These are phyloP conservation scores for Chrysoporthe cubensis DNA, from an alignment of 2,329 filamentous ascomycete genomes.

Conservation along the genomic window DNA sequence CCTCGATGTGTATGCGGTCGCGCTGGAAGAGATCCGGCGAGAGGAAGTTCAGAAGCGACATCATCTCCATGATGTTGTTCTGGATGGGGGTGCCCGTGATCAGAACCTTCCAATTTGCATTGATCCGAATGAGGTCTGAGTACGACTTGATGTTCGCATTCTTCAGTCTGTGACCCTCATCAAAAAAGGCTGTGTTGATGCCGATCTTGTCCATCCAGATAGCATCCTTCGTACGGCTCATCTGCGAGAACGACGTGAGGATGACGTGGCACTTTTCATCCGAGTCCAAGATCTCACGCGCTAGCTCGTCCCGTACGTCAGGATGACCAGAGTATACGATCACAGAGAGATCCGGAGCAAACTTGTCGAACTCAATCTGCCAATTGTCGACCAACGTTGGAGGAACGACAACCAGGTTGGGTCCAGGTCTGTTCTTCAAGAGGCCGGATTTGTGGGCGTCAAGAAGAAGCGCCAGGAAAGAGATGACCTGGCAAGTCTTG, in stretches of 20 bases:
- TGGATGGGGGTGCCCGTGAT: slow-evolving; percentile 90
- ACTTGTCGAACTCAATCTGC: slow-evolving; percentile 86
- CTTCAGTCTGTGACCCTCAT: slow-evolving; percentile 93
- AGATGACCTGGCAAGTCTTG: slow-evolving; percentile 96
- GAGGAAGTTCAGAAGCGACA: slow-evolving; percentile 90
- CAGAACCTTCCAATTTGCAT: slow-evolving; percentile 81
- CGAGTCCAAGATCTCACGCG: slow-evolving; percentile 48
- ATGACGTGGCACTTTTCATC: slow-evolving; percentile 31
- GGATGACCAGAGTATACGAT: slow-evolving; percentile 72
- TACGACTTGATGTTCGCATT: slow-evolving; percentile 85
- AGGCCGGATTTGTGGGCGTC: slow-evolving; percentile 55
- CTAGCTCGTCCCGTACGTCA: slow-evolving; percentile 68
- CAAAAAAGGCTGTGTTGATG: slow-evolving; percentile 72
- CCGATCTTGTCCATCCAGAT: slow-evolving; percentile 52
- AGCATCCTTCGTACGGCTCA: slow-evolving; percentile 55
- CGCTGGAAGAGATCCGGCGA: slow-evolving; percentile 82
- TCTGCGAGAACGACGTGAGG: slow-evolving; percentile 53
- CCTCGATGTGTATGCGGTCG: slow-evolving; percentile 77
- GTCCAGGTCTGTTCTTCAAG: slow-evolving; percentile 54
- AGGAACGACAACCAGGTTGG: slow-evolving; percentile 86
- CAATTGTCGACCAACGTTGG: slow-evolving; percentile 96
- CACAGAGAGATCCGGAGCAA: slow-evolving; percentile 77
- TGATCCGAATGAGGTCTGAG: slow-evolving; percentile 75
- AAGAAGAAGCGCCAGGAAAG: slow-evolving; percentile 82
- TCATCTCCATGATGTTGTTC: slow-evolving; percentile 92